These are phyloP conservation scores for Cladorrhinum samala DNA, from an alignment of 495 filamentous ascomycete genomes.

Conservation along the genomic window DNA sequence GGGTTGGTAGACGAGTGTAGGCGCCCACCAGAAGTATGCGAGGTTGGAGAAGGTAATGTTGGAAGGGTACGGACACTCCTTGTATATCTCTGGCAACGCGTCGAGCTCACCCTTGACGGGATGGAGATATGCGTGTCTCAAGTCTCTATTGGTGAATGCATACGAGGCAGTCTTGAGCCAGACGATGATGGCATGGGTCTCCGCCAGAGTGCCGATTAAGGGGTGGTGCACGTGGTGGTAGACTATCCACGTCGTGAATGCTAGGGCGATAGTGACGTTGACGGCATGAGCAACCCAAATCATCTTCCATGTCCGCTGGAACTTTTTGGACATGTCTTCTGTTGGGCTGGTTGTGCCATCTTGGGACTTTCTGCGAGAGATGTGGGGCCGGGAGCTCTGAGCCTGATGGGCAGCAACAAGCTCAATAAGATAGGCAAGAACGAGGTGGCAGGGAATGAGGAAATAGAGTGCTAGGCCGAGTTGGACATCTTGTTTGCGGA, in stretches of 20 bases:
- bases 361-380: conserved; percentile 40
- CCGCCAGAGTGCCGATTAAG: conserved; percentile 81
- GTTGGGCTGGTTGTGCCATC: conserved; percentile 44
- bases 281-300: conserved; percentile 72
- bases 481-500: conserved; percentile 68
- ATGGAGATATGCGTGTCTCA: conserved; percentile 79
- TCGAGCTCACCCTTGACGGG: conserved; percentile 51
- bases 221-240: conserved; percentile 90
- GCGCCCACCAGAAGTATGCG: conserved; percentile 93
- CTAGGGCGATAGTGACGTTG: conserved; percentile 76
- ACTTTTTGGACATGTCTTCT: conserved; percentile 51
- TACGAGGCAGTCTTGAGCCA: conserved; percentile 95
- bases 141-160: conserved; percentile 91
- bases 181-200: conserved; percentile 89
- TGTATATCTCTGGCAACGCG: conserved; percentile 72
- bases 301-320: conserved; percentile 67
- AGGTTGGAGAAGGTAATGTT: conserved; percentile 87
- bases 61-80: conserved; percentile 74
- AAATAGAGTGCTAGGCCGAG: conserved; percentile 72
- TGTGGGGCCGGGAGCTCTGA: conserved; percentile 52
- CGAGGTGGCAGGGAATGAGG: conserved; percentile 81
- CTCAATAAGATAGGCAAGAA: conserved; percentile 85
- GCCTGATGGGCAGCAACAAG: conserved; percentile 71
- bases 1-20: conserved; percentile 93
- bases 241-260: conserved; percentile 74